A percentile compares a stretch with the other conserved stretches of the same genome.
Conservation (phyloP, 176 grass and related monocot genomes). For the Triticum turgidum region DNA sequence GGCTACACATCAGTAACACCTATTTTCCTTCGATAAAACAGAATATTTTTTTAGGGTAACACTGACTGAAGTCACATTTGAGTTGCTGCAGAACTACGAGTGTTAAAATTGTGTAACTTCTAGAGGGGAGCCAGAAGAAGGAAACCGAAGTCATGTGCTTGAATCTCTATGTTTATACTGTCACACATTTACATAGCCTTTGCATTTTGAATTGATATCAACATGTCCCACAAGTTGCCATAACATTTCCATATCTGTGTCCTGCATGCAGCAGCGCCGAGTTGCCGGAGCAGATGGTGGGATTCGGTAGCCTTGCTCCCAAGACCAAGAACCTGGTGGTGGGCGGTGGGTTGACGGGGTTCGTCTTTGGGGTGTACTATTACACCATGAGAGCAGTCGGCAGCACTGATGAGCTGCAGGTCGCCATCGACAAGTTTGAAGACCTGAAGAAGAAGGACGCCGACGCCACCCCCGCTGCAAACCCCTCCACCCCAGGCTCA, state of each 20-base stretch:
- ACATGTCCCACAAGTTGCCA: not conserved
- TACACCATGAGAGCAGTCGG: conserved; percentile 98
- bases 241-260: not conserved
- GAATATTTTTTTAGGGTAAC: no score
- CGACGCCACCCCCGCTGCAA: not conserved
- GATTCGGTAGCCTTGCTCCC: conserved; percentile 51
- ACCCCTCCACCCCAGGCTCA: not conserved
- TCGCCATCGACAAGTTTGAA: conserved; percentile 92
- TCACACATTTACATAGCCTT: not conserved
- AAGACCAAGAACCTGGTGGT: conserved; percentile 90
- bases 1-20: not conserved
- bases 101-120: not conserved
- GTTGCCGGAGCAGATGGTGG: conserved; percentile 23
- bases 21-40: not conserved
- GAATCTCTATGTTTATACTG: no score
- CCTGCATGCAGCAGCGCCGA: not conserved
- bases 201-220: not conserved
- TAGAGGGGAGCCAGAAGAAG: not conserved
- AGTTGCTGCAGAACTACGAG: not conserved
- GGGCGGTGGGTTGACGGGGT: conserved; percentile 65
- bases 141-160: no score
- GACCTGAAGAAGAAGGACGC: conserved; percentile 62
- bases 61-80: no score
- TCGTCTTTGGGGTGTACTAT: conserved; percentile 83
- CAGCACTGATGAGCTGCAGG: conserved; percentile 80